A percentile compares a stretch with the other conserved stretches of the same genome.
Conservation (phyloP, 108 stramenopile species). For the Halocafeteria seosinensis region DNA sequence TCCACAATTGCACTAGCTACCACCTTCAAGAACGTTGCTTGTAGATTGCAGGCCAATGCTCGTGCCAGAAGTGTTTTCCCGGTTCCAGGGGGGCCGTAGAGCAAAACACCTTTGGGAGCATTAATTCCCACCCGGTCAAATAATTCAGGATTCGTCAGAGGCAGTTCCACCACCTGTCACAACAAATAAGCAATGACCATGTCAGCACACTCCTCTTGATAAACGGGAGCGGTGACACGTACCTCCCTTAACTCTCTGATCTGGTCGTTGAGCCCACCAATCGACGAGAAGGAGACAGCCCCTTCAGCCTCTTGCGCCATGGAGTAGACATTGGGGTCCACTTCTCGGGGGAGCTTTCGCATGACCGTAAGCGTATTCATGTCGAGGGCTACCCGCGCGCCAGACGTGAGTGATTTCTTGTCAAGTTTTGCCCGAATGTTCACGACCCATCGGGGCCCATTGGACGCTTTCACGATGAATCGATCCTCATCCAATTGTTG, state of each 20-base stretch:
- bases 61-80: conserved; percentile 80
- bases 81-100: conserved; percentile 80
- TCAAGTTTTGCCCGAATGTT: conserved; percentile 74
- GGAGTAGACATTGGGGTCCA: conserved; percentile 93
- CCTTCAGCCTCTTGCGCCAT: conserved; percentile 87
- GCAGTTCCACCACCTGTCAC: conserved; percentile 94
- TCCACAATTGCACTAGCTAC: conserved; percentile 94
- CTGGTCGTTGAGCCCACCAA: conserved; percentile 88
- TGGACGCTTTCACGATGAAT: conserved; percentile 89
- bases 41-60: conserved; percentile 84
- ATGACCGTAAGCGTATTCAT: conserved; percentile 99
- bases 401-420: conserved; percentile 68
- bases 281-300: conserved; percentile 69
- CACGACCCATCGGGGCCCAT: conserved; percentile 88
- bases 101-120: conserved; percentile 67
- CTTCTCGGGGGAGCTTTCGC: conserved; percentile 84
- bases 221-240: too few species aligned
- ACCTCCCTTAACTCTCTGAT: conserved; percentile 89
- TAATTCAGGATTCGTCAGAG: conserved; percentile 91
- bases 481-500: conserved; percentile 79
- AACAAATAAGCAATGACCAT: too few species aligned
- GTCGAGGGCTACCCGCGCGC: conserved; percentile 85
- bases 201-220: too few species aligned
- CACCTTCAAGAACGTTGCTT: conserved; percentile 86
- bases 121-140: conserved; percentile 94